These are phyloP conservation scores for Fusarium vanettenii DNA, from an alignment of 2,329 filamentous ascomycete genomes.

Conservation along the genomic window DNA sequence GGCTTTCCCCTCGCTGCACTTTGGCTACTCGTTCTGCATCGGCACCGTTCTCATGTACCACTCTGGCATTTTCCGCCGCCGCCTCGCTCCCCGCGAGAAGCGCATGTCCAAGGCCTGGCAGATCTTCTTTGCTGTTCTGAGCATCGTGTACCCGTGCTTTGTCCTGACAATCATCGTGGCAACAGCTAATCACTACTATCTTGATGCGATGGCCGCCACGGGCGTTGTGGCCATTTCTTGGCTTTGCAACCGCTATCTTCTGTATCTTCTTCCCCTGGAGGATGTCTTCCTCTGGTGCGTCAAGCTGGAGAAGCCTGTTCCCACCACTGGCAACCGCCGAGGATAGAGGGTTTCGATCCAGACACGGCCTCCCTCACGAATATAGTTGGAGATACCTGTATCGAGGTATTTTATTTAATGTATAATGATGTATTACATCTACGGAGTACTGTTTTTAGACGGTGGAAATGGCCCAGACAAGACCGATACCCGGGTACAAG, in stretches of 20 bases:
- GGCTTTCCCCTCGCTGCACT: slow-evolving; percentile 69
- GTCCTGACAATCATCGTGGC: slow-evolving; percentile 69
- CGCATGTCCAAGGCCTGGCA: slow-evolving; percentile 44
- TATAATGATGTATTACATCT: not conserved
- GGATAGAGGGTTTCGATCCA: not conserved
- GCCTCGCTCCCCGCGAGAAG: slow-evolving; percentile 44
- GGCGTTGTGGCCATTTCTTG: slow-evolving; percentile 71
- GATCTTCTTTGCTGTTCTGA: slow-evolving; percentile 49
- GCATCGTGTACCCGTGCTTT: slow-evolving; percentile 63
- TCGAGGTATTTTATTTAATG: not conserved
- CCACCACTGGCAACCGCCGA: slow-evolving; percentile 53
- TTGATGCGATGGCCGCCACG: slow-evolving; percentile 74
- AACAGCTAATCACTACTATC: slow-evolving; percentile 72
- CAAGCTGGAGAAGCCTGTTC: slow-evolving; percentile 72
- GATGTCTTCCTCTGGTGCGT: slow-evolving; percentile 73
- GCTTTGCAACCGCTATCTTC: slow-evolving; percentile 60
- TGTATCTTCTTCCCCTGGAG: slow-evolving; percentile 72
- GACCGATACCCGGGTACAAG: not conserved
- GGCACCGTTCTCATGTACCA: slow-evolving; percentile 65
- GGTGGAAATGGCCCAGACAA: not conserved
- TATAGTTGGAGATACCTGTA: not conserved
- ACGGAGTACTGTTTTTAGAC: not conserved
- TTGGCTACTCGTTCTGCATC: slow-evolving; percentile 66
- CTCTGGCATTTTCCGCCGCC: slow-evolving; percentile 57
- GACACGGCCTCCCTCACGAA: not conserved